These are phyloP conservation scores for Nymphaea thermarum DNA, from an alignment of 164 flowering plant species.

Conservation along the genomic window DNA sequence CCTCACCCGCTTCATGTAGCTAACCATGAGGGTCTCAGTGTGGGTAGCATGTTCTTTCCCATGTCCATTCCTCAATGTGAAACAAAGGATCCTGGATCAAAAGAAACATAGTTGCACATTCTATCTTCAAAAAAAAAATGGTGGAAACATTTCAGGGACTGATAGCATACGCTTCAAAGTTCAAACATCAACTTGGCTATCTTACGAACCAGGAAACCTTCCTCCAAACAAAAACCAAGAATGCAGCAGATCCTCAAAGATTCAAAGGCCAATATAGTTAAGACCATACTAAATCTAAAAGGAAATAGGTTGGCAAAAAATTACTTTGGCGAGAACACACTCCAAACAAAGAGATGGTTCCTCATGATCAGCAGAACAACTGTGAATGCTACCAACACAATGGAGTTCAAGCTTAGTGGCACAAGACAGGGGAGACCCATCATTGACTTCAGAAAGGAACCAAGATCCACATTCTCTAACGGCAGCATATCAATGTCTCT, in stretches of 20 bases:
- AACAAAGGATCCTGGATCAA: no score
- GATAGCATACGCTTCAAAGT: no score
- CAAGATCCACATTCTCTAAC: conserved; percentile 18
- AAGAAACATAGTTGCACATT: not conserved
- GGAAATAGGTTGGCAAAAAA: conserved; percentile 10
- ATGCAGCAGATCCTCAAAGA: not conserved
- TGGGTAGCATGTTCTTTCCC: no score
- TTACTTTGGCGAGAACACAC: conserved; percentile 98
- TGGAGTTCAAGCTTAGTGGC: conserved; percentile 72
- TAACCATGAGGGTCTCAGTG: no score
- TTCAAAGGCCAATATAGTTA: not conserved
- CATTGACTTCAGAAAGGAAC: conserved; percentile 31
- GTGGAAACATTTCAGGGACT: not conserved
- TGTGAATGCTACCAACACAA: conserved; percentile 58
- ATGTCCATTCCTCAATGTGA: no score
- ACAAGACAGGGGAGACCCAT: conserved; percentile 66
- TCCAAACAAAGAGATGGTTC: conserved; percentile 93
- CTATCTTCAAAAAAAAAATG: not conserved
- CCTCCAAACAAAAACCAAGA: not conserved
- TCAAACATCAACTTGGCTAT: not conserved
- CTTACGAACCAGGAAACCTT: not conserved
- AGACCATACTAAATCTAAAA: not conserved
- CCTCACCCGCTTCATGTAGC: no score
- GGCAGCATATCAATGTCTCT: conserved; percentile 2
- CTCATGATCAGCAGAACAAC: conserved; percentile 75